Percentiles rank a stretch among this genome's conserved stretches.
phyloP scores from a whole-genome alignment of 2,329 filamentous ascomycete genomes.

The Xylariaceae sp. region DNA sequence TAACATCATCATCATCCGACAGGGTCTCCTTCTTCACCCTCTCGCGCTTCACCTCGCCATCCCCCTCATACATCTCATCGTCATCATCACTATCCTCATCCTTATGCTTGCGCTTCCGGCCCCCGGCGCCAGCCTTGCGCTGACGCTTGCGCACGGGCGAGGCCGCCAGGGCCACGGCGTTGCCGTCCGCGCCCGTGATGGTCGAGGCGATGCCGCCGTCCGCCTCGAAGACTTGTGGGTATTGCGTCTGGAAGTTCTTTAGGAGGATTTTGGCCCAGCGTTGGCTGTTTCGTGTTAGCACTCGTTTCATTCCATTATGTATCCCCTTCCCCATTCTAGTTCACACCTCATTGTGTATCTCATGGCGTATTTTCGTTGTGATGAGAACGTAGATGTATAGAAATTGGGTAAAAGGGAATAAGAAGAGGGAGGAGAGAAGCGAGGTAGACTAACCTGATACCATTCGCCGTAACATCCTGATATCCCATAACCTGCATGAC shows the following conservation, averaged over 20 bases:
- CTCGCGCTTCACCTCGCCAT: background rate
- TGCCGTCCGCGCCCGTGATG: background rate
- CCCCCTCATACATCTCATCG: background rate
- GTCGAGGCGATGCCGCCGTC: background rate
- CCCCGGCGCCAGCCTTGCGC: no score
- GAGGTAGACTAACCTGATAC: conserved; percentile 12
- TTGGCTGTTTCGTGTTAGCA: background rate
- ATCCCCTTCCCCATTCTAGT: background rate
- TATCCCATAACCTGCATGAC: conserved; percentile 10
- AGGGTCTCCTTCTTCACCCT: background rate
- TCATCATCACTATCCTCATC: background rate
- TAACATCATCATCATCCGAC: background rate
- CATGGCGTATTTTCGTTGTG: background rate
- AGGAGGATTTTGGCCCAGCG: conserved; percentile 12
- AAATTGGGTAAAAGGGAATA: no score
- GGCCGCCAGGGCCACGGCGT: background rate
- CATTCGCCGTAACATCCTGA: background rate
- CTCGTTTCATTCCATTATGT: no score
- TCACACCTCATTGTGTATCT: no score
- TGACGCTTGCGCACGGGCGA: background rate
- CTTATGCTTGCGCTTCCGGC: background rate
- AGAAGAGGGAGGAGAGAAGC: no score
- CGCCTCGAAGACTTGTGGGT: background rate
- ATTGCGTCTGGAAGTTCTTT: conserved; percentile 1
- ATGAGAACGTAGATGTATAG: conserved; percentile 4